These are phyloP conservation scores for Aspergillus amoenus DNA, from an alignment of 2,329 filamentous ascomycete species.

Conservation along the genomic window DNA sequence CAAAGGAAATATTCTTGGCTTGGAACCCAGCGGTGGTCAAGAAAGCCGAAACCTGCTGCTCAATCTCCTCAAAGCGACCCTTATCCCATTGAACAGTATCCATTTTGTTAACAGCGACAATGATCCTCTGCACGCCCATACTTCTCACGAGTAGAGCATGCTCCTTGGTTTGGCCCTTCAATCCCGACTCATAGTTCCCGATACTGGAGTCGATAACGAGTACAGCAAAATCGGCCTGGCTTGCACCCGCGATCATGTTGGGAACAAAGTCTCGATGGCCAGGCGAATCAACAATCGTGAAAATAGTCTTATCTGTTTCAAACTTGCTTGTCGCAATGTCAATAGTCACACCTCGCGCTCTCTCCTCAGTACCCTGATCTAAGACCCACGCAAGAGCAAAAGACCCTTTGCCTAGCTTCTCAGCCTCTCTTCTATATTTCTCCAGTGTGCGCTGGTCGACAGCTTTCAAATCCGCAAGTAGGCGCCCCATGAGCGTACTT, in stretches of 20 bases:
- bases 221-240: slow-evolving; percentile 92
- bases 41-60: slow-evolving; percentile 79
- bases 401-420: slow-evolving; percentile 88
- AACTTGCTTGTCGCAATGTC: slow-evolving; percentile 96
- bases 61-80: slow-evolving; percentile 80
- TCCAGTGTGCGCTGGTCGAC: slow-evolving; percentile 87
- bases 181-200: slow-evolving; percentile 88
- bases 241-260: slow-evolving; percentile 97
- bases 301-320: slow-evolving; percentile 79
- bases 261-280: slow-evolving; percentile 95
- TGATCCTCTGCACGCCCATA: slow-evolving; percentile 82
- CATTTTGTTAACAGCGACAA: slow-evolving; percentile 94
- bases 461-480: slow-evolving; percentile 83
- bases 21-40: slow-evolving; percentile 79
- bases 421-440: slow-evolving; percentile 82
- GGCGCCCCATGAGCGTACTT: slow-evolving; percentile 94
- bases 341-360: slow-evolving; percentile 87
- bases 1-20: slow-evolving; percentile 75
- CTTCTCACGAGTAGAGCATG: slow-evolving; percentile 87
- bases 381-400: slow-evolving; percentile 97
- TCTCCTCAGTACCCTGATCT: slow-evolving; percentile 87
- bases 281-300: slow-evolving; percentile 93
- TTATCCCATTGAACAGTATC: slow-evolving; percentile 82
- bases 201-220: slow-evolving; percentile 88
- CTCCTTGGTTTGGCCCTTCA: slow-evolving; percentile 92